Evolutionary conservation across 2,329 filamentous ascomycete genomes (phyloP), one percentile per base, ranked within the genome.

Genomic region (Fusarium transvaalense): DNA sequence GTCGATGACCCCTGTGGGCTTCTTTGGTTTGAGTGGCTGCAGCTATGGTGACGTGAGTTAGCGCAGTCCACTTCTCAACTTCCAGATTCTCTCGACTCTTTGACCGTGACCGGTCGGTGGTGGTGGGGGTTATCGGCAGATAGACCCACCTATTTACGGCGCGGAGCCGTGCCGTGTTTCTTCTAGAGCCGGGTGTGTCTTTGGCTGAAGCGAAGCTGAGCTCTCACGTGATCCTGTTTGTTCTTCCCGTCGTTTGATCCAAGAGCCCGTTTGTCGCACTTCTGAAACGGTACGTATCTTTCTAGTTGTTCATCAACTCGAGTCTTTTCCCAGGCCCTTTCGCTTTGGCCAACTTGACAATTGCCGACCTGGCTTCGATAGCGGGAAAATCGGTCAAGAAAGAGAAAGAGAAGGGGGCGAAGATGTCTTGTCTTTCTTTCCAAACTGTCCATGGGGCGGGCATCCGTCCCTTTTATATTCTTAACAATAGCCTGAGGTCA

Each of bases 401-500:
- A 29, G 48, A 56, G 45, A 61, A 51, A 48, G 50, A 41, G 57
- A 61, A 55, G 23, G 34, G 23, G 38, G 41, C 32, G 59, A 55
- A 56, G 63, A 62, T 70, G 67, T 56, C 53, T 56, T 19, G 58
- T 64, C 66, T 64, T 56, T 50, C 56, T 68, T 64, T 52, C 19
- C 23, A 48, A 43, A 17, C 35, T 48, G 45, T 59, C 47, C 51
- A 38, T 41, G 56, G 54, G 66, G 70, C 57, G 69, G 71, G 63
- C 34, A 46, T 61, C 50, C 31, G 66, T 68, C 66, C 71, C 56
- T 75, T 75, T 72, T 75, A 75, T 75, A 75, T 60, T 64, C 62
- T 71, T 42, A 29, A 37, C 55, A 43, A 46, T 61, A 35, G 61
- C 54, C 72, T 64, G 71, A 74, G 68, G 68, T 59, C 69, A 52